Evolutionary conservation across 768 basidiomycete species (phyloP).

Genomic region (Galerina sulciceps): DNA sequence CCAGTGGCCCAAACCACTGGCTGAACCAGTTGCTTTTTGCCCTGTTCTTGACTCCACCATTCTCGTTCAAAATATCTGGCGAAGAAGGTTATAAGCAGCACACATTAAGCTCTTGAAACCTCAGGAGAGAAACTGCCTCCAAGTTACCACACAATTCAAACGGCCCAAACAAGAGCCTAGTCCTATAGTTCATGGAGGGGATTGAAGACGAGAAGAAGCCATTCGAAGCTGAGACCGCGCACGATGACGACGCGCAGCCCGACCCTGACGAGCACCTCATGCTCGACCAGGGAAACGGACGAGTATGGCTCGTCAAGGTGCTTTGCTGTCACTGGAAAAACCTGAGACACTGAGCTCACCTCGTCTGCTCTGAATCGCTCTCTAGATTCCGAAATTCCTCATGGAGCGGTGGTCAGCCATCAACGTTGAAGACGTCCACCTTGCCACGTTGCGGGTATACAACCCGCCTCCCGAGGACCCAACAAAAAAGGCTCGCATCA

Average conservation of each 20-base stretch:
- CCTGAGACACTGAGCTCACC: constrained; percentile 2
- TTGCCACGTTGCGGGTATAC: constrained; percentile 88
- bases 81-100: no score
- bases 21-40: no score
- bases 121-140: no score
- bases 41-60: no score
- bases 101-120: no score
- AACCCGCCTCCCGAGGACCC: constrained; percentile 37
- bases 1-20: no score
- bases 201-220: constrained; percentile 73
- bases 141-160: no score
- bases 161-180: no score
- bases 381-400: constrained; percentile 83
- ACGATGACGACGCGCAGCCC: constrained; percentile 68
- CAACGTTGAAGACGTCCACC: constrained; percentile 72
- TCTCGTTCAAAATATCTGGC: no score
- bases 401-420: constrained; percentile 86
- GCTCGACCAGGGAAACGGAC: constrained; percentile 72
- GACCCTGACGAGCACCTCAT: constrained; percentile 86
- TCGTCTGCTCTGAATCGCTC: constrained; percentile 1
- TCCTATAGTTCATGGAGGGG: constrained; percentile 6
- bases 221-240: constrained; percentile 57
- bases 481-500: constrained; percentile 59
- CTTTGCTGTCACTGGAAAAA: constrained; percentile 17
- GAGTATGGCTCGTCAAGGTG: constrained; percentile 89